Evolutionary conservation across 1,284 basidiomycete genomes (phyloP).

Genomic region (Trametes versicolor): DNA sequence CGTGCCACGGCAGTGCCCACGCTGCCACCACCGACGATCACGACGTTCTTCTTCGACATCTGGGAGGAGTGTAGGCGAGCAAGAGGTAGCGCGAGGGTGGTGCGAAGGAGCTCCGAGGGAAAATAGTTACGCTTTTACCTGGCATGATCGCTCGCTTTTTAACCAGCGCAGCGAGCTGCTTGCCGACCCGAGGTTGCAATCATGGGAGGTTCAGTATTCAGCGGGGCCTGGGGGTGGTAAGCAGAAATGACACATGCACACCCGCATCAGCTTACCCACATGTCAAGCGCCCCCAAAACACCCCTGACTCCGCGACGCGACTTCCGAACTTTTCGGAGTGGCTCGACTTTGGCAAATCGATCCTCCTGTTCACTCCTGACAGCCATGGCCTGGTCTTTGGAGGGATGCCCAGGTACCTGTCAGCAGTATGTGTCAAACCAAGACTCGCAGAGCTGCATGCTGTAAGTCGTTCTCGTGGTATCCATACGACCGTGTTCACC

Average conservation of each 20-base stretch:
- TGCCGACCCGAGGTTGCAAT: background rate
- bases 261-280: background rate
- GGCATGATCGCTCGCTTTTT: constrained; percentile 8
- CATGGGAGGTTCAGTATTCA: constrained; percentile 7
- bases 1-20: constrained; percentile 44
- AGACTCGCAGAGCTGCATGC: no score
- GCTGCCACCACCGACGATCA: constrained; percentile 51
- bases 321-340: no score
- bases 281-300: no score
- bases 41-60: constrained; percentile 39
- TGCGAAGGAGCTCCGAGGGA: no score
- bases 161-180: background rate
- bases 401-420: no score
- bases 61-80: background rate
- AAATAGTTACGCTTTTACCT: background rate
- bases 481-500: no score
- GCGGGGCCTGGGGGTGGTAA: background rate
- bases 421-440: no score
- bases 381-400: no score
- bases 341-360: no score
- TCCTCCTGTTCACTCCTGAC: no score
- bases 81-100: background rate
- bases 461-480: no score
- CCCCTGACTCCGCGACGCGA: no score
- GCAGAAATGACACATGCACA: constrained; percentile 7